A percentile compares a stretch with the other conserved stretches of the same genome.
Conservation (phyloP, 305 asterid genomes). For the Solanum hybrid region DNA sequence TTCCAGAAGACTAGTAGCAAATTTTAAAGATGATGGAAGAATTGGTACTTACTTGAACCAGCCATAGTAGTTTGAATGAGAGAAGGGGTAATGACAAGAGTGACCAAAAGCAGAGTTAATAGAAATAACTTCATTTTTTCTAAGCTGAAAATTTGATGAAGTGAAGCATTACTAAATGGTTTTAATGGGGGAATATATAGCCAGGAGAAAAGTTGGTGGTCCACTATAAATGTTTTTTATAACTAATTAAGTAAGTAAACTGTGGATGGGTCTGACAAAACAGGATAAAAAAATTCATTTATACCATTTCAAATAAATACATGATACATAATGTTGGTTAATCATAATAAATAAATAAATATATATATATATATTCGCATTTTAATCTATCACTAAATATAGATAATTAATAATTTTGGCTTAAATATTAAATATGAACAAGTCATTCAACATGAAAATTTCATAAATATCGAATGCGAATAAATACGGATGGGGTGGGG, state of each 20-base stretch:
- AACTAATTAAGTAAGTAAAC: not conserved
- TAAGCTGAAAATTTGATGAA: not conserved
- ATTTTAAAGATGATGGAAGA: not conserved
- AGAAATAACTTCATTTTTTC: slow-evolving; percentile 29
- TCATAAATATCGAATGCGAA: not conserved
- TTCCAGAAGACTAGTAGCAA: not conserved
- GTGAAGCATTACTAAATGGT: not conserved
- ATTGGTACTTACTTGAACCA: slow-evolving; percentile 23
- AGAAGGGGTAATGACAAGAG: slow-evolving; percentile 34
- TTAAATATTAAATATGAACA: not conserved
- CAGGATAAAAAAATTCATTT: not conserved
- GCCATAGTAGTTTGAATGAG: slow-evolving; percentile 30
- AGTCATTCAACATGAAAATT: not conserved
- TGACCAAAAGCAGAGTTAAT: slow-evolving; percentile 18
- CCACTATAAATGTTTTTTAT: not conserved
- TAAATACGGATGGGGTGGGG: not conserved
- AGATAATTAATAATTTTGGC: not conserved
- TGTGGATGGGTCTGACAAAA: not conserved
- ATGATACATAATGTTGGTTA: not conserved
- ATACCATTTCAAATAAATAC: not conserved
- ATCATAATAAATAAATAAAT: not conserved
- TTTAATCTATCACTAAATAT: not conserved
- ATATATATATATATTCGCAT: not conserved
- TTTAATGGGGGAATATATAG: slow-evolving; percentile 1
- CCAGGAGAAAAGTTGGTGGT: not conserved